phyloP scores from a whole-genome alignment of 2,329 filamentous ascomycete species.

The Fulvia fulva region DNA sequence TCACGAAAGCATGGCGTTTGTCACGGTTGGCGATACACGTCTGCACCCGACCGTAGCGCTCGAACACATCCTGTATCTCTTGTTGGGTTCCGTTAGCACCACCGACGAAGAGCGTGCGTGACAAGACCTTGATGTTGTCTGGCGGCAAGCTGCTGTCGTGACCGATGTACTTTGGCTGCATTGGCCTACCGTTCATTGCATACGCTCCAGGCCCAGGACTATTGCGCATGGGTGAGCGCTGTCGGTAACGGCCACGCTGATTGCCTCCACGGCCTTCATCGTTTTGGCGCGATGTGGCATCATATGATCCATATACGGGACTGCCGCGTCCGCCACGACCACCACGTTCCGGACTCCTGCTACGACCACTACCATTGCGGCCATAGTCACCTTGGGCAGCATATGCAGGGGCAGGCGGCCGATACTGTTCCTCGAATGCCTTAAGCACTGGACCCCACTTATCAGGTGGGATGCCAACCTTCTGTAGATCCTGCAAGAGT shows the following conservation, averaged over 20 bases:
- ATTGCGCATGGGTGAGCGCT: slow-evolving; percentile 71
- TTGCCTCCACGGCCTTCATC: slow-evolving; percentile 34
- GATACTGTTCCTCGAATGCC: slow-evolving; percentile 41
- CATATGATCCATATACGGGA: slow-evolving; percentile 69
- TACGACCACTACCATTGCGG: slow-evolving; percentile 60
- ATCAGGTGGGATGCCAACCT: slow-evolving; percentile 72
- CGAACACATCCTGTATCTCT: slow-evolving; percentile 78
- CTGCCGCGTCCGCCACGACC: slow-evolving; percentile 57
- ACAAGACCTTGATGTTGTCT: slow-evolving; percentile 85
- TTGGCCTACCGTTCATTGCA: slow-evolving; percentile 33
- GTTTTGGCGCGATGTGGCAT: slow-evolving; percentile 39
- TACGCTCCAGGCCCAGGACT: slow-evolving; percentile 59
- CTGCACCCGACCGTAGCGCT: slow-evolving; percentile 79
- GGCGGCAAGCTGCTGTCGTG: slow-evolving; percentile 70
- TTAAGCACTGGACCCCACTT: slow-evolving; percentile 63
- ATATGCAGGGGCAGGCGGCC: slow-evolving; percentile 19
- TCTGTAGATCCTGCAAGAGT: slow-evolving; percentile 69
- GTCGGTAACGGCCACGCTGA: slow-evolving; percentile 69
- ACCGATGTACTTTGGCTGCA: slow-evolving; percentile 70
- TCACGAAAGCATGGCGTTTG: slow-evolving; percentile 97
- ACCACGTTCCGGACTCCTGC: slow-evolving; percentile 65
- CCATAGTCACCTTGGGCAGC: slow-evolving; percentile 34
- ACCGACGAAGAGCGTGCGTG: slow-evolving; percentile 92
- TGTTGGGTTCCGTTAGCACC: slow-evolving; percentile 77
- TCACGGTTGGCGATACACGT: slow-evolving; percentile 98